Evolutionary conservation across 2,329 filamentous ascomycete genomes (phyloP), one percentile per base, ranked within the genome.

Genomic region (Westerdykella sp.): DNA sequence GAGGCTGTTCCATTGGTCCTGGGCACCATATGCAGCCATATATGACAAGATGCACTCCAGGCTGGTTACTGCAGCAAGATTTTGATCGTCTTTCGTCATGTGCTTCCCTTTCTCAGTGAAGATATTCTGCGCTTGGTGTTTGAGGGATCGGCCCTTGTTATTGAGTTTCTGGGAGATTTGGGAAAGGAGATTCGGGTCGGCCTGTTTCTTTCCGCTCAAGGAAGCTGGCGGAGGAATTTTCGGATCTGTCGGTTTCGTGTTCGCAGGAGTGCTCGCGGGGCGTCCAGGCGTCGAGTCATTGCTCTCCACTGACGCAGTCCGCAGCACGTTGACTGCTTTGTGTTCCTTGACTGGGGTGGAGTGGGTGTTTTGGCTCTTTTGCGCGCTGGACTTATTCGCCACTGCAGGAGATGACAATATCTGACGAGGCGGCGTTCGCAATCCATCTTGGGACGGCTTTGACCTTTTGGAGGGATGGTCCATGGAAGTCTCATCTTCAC

Each of bases 11-110:
- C 53, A 58, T 11, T 56, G 41, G 37, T 68, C 66, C 47, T 59
- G 57, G 15, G 57, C 57, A 42, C 59, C 51, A 16, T 62, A 68
- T 14, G 66, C 61, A 16, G 60, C 60, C 61, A 69, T 67, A 49
- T 68, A 69, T 6, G 65, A 69, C 50, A 74, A 46, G 23, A 74
- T 65, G 35, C 69, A 72, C 47, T 75, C 72, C n/a, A 74, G 39
- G 23, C 65, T 61, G 37, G 65, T 69, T 28, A 71, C 60, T 5
- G 72, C 71, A 3, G 57, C 63, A 6, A 58, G 60, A 49, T 68
- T 66, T 35, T 59, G 53, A 21, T 69, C 65, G 15, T 59, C 53
- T 31, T 65, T 60, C 2, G 43, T 59, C 25, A 55, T 40, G 28
- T 58, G 54, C 10, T 49, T 53, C 37, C 51, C 48, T 15, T 54